These are phyloP conservation scores for Fraxinus ornus DNA, from an alignment of 305 asterid species.

Conservation along the genomic window DNA sequence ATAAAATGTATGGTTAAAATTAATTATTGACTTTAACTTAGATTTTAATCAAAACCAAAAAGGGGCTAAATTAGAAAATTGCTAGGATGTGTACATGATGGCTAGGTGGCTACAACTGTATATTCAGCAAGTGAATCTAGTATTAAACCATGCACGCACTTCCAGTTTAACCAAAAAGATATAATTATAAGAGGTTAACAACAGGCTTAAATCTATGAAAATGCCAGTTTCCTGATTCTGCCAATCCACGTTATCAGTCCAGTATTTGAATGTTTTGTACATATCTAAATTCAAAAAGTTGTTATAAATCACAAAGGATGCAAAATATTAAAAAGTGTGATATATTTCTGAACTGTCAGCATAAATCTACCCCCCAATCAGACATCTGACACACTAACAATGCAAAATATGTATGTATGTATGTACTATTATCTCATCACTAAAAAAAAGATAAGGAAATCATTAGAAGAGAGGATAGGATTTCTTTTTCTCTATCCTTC, in stretches of 20 bases:
- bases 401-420: no score
- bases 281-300: not conserved
- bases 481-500: not conserved
- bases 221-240: not conserved
- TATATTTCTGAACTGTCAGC: not conserved
- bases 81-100: no score
- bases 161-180: not conserved
- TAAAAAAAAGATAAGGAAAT: not conserved
- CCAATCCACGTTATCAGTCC: not conserved
- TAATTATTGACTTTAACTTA: not conserved
- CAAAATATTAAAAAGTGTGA: not conserved
- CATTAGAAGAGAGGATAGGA: not conserved
- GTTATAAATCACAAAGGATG: not conserved
- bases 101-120: not conserved
- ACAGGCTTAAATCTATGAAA: not conserved
- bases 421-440: not conserved
- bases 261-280: not conserved
- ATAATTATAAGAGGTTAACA: no score
- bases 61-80: no score
- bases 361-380: not conserved
- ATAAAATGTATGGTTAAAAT: no score
- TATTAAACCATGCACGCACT: not conserved
- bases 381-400: not conserved
- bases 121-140: not conserved
- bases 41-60: no score